phyloP scores from a whole-genome alignment of 306 rosid genomes.

The Prunus armeniaca region DNA sequence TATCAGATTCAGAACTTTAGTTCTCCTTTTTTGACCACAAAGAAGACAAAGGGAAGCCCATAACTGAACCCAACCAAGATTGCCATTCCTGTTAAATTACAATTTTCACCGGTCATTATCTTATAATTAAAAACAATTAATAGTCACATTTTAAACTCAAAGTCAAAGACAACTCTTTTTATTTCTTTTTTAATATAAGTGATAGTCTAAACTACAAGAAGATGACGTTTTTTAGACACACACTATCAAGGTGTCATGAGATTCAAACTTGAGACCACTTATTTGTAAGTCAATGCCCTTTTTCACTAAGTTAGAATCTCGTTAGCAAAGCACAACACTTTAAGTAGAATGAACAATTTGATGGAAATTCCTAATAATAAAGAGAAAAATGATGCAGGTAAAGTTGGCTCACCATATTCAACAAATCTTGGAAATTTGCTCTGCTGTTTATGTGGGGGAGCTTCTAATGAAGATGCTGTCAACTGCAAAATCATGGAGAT shows the following conservation, averaged over 20 bases:
- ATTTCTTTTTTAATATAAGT: too few species aligned
- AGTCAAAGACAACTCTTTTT: neutral
- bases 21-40: constrained; percentile 44
- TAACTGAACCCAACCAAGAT: constrained; percentile 53
- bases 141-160: neutral
- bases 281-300: too few species aligned
- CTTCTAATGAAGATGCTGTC: constrained; percentile 18
- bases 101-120: neutral
- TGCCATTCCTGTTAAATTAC: constrained; percentile 43
- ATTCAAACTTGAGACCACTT: too few species aligned
- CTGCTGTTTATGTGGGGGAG: constrained; percentile 4
- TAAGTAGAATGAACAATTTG: neutral
- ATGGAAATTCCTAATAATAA: neutral
- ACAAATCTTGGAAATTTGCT: constrained; percentile 20
- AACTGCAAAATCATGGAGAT: constrained; percentile 44
- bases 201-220: too few species aligned
- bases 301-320: too few species aligned
- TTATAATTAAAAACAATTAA: neutral
- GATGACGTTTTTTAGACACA: too few species aligned
- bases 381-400: neutral
- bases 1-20: constrained; percentile 42
- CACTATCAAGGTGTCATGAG: too few species aligned
- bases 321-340: too few species aligned
- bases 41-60: constrained; percentile 52
- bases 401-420: constrained; percentile 40